Evolutionary conservation across 768 basidiomycete genomes (phyloP), one percentile per base, ranked within the genome.

Genomic region (Podaxis sp.): DNA sequence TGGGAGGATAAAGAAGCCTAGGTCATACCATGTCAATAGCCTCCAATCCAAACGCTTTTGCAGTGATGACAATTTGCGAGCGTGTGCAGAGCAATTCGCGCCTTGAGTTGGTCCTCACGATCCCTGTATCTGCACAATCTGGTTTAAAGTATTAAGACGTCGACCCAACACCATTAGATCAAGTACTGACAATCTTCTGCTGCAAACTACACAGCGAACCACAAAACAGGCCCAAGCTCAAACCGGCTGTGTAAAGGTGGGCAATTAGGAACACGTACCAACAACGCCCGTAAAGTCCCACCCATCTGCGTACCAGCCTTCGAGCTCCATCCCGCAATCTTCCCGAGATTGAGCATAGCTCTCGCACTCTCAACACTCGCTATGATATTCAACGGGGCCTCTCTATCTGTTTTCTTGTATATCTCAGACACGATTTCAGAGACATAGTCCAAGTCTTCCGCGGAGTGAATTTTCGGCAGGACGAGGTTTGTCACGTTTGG

Each of bases 121-220:
- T 88, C 4, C 85, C 86, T 2, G 94, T 90, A 70, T 94, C 91
- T 0, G 95, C 94, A 68, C 96, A 97, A 72, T 93, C 94, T 96
- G 38, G 36, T 29, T 47, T 49, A 49, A 15, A 19, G 29, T 12
- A 40, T 37, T 24, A 52, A 47, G 11, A 51, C 24, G 36, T 50
- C 15, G 17, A 46, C 43, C 43, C n/a, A 17, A 22, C 24, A 38
- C 17, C 49, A 15, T 25, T 24, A 12, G 51, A 62, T 37, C 38
- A 66, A 33, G 24, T 33, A 70, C 82, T 65, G 73, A 94, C 93
- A 96, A 69, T 98, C 95, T 77, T 98, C 95, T 22, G 94, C 93
- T 2, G 93, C 95, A 72, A 97, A 98, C 95, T 96, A 66, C 25
- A 40, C 7, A 6, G 40, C 1, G 4, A 12, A 40, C 50, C 51